Evolutionary conservation across 257 asterid species (phyloP), one percentile per base, ranked within the genome.

Genomic region (Scutellaria barbata): DNA sequence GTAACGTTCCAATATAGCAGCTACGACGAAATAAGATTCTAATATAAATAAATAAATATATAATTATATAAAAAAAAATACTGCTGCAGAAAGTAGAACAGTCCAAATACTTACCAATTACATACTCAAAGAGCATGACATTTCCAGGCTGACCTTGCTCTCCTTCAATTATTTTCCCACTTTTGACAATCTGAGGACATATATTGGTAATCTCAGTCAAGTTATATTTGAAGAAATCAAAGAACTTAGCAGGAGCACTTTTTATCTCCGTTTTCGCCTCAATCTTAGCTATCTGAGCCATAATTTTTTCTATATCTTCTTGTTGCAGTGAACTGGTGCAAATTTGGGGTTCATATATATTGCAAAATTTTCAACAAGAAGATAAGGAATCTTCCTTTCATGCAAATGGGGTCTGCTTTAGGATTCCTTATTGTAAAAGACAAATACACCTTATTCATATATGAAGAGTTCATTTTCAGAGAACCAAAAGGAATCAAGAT

Each of bases 271-370:
- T 45, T 71, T 77, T 63, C 0, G 80, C 69, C 70, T 69, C 81
- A 37, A 66, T 14, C 74, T 74, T 81, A 30, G 68, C 78, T 42
- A 77, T 63, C 48, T 77, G 82, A 63, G 85, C 81, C 85, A 76
- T 80, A 43, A 25, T 25, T 5, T 8, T 14, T 10, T 18, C 9
- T 12, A 22, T 22, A 22, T 1, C 30, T 3, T 54, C 45, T 47
- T 59, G 11, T 16, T 58, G 47, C 59, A 22, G 7, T 33, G 46
- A 59, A 60, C 39, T 45, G 22, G 33, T 30, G 0, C 40, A 22
- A 22, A 22, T 12, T 41, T 17, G 63, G 64, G 74, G 8, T 68
- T 54, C 51, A 41, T 41, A 41, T 54, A 68, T 68, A 54, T 10
- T 41, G 54, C 40, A 42, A 25, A 53, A 41, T 53, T 68, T 30